Percentiles rank a stretch among this genome's conserved stretches.
Conservation (phyloP, 768 basidiomycete genomes). For the Pleurotus djamor region DNA sequence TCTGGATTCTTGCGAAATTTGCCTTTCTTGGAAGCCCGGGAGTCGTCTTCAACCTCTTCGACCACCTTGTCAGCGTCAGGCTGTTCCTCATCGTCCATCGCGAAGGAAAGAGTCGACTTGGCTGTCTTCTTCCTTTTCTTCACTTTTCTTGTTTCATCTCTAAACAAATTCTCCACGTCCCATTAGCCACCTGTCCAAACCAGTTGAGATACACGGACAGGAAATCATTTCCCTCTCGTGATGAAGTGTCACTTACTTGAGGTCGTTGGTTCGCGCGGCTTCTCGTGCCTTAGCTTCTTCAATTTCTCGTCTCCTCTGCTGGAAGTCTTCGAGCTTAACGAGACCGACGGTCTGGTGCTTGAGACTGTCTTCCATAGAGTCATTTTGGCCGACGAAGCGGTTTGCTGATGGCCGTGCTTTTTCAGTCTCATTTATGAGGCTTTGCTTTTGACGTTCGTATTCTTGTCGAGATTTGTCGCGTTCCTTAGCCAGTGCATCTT, state of each 20-base stretch:
- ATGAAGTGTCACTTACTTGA: slow-evolving; percentile 69
- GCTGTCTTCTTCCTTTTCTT: slow-evolving; percentile 93
- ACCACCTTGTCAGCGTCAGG: slow-evolving; percentile 25
- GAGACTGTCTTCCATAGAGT: slow-evolving; percentile 90
- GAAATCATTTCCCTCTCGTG: slow-evolving; percentile 13
- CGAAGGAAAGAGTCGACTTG: slow-evolving; percentile 91
- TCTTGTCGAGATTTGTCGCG: slow-evolving; percentile 79
- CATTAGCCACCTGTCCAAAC: slow-evolving; percentile 56
- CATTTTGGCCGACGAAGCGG: slow-evolving; percentile 92
- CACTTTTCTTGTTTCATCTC: slow-evolving; percentile 78
- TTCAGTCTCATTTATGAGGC: slow-evolving; percentile 85
- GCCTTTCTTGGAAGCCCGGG: slow-evolving; percentile 60
- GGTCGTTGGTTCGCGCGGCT: slow-evolving; percentile 78
- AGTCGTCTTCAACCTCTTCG: slow-evolving; percentile 36
- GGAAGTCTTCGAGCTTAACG: slow-evolving; percentile 90
- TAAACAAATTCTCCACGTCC: slow-evolving; percentile 82
- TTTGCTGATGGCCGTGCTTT: slow-evolving; percentile 85
- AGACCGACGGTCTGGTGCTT: slow-evolving; percentile 92
- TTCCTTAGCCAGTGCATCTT: slow-evolving; percentile 84
- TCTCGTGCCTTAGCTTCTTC: slow-evolving; percentile 91
- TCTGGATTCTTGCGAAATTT: slow-evolving; percentile 94
- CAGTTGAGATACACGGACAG: slow-evolving; percentile 10
- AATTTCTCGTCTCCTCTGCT: slow-evolving; percentile 81
- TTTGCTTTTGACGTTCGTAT: slow-evolving; percentile 77
- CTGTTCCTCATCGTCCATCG: slow-evolving; percentile 73